A percentile compares a stretch with the other conserved stretches of the same genome.
phyloP scores from a whole-genome alignment of 2,329 filamentous ascomycete genomes.

The Trichoderma sp. region DNA sequence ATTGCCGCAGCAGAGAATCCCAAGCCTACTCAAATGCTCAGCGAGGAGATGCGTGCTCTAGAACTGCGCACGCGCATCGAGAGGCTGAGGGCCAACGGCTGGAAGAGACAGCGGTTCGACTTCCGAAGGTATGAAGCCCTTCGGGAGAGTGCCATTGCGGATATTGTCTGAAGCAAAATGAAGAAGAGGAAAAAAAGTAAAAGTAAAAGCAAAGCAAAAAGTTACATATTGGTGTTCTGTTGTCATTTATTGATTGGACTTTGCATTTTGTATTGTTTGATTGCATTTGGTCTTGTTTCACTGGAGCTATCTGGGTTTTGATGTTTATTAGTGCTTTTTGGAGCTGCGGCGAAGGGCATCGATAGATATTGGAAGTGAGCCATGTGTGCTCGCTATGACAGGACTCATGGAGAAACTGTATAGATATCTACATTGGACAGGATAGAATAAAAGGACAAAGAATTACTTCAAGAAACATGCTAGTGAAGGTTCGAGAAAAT shows the following conservation, averaged over 20 bases:
- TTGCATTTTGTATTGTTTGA: not conserved
- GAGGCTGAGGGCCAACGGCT: slow-evolving; percentile 54
- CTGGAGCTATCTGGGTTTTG: not conserved
- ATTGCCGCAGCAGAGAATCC: slow-evolving; percentile 31
- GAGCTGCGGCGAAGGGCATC: not conserved
- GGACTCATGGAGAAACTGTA: not conserved
- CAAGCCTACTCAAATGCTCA: slow-evolving; percentile 26
- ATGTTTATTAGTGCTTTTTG: not conserved
- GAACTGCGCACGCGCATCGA: slow-evolving; percentile 56
- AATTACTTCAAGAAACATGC: too few species aligned
- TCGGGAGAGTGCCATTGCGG: slow-evolving; percentile 52
- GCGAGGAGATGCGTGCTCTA: slow-evolving; percentile 40
- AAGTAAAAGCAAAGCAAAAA: not conserved
- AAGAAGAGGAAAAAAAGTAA: not conserved
- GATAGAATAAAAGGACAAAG: not conserved
- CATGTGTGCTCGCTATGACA: not conserved
- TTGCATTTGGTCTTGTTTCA: not conserved
- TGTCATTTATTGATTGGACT: not conserved
- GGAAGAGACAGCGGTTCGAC: slow-evolving; percentile 59
- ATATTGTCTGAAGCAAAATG: slow-evolving; percentile 38
- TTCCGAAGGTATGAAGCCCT: slow-evolving; percentile 54
- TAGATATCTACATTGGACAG: not conserved
- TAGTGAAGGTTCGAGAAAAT: too few species aligned
- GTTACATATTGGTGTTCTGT: not conserved
- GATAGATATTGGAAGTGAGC: not conserved